Percentiles rank a stretch among this genome's conserved stretches.
These are phyloP conservation scores for Gnetum montanum DNA, from an alignment of 75 land plant genomes.

Conservation along the genomic window DNA sequence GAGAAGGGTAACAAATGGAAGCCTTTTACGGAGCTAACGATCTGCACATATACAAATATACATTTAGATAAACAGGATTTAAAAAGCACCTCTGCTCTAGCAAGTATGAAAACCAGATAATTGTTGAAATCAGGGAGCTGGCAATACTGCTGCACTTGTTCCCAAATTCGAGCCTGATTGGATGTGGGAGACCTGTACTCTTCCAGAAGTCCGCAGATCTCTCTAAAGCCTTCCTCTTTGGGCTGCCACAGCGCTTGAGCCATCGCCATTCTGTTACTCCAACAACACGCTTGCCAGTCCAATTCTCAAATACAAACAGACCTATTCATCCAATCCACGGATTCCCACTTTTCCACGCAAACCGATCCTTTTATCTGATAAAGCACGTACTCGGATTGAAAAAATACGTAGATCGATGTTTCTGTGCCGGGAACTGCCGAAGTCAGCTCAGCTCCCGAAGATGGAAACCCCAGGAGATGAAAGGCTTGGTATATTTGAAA, in stretches of 20 bases:
- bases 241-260: conserved; percentile 57
- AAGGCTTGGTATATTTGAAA: too few relatives aligned
- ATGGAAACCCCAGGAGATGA: too few relatives aligned
- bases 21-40: neutral
- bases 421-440: too few relatives aligned
- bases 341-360: too few relatives aligned
- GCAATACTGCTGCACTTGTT: conserved; percentile 78
- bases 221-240: conserved; percentile 65
- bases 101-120: conserved; percentile 83
- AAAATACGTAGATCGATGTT: too few relatives aligned
- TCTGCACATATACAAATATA: too few relatives aligned
- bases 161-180: conserved; percentile 76
- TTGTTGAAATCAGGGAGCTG: conserved; percentile 94
- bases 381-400: too few relatives aligned
- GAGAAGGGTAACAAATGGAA: neutral
- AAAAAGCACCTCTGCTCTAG: conserved; percentile 60
- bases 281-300: too few relatives aligned
- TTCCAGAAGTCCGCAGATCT: conserved; percentile 80
- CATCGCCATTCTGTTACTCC: neutral
- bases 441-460: too few relatives aligned
- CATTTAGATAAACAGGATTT: neutral
- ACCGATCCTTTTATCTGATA: too few relatives aligned
- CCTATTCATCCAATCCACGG: too few relatives aligned
- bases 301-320: too few relatives aligned
- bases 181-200: conserved; percentile 59